These are phyloP conservation scores for Cucumis hystrix DNA, from an alignment of 306 rosid species.

Conservation along the genomic window DNA sequence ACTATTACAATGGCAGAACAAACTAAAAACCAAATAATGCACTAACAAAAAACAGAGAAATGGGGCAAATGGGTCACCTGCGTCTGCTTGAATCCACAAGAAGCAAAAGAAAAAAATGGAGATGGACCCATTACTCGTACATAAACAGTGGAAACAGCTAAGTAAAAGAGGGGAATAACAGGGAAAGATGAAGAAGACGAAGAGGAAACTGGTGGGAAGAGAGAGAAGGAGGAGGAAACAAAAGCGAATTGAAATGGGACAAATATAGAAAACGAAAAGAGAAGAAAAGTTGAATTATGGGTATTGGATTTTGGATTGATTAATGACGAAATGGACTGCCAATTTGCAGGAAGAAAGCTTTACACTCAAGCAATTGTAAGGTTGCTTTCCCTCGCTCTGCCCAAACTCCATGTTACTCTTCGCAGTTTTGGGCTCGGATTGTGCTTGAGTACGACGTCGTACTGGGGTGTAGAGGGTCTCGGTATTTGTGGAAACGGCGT, in stretches of 20 bases:
- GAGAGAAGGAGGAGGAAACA: background rate
- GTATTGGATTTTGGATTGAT: constrained; percentile 4
- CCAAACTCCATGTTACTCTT: background rate
- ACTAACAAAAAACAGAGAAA: background rate
- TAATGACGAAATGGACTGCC: constrained; percentile 7
- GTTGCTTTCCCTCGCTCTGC: constrained; percentile 7
- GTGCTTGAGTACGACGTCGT: background rate
- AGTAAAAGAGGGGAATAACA: background rate
- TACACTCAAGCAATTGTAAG: constrained; percentile 7
- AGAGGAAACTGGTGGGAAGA: background rate
- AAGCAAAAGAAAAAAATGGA: background rate
- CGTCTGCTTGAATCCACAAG: background rate
- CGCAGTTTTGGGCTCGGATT: background rate
- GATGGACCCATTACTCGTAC: constrained; percentile 4
- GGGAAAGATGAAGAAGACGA: constrained; percentile 8
- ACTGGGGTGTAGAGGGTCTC: background rate
- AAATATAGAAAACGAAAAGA: constrained; percentile 1
- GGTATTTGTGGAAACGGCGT: constrained; percentile 5
- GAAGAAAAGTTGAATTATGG: constrained; percentile 1
- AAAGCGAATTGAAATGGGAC: background rate
- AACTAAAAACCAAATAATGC: background rate
- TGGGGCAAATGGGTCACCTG: background rate
- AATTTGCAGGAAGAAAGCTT: constrained; percentile 8
- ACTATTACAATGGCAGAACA: background rate
- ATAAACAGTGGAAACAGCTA: background rate